phyloP scores from a whole-genome alignment of 306 rosid genomes.

The Argentina anserina region DNA sequence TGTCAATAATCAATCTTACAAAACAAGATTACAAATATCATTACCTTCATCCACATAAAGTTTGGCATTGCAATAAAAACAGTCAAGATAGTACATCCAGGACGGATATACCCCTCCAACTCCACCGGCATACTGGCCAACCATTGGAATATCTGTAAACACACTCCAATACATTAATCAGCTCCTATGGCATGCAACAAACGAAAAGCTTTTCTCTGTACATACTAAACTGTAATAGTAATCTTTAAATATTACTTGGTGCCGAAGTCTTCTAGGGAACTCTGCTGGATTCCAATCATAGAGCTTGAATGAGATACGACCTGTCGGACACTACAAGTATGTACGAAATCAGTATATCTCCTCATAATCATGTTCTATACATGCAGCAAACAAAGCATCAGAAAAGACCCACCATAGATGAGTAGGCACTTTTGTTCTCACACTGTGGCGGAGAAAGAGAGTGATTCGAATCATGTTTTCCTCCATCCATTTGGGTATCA shows the following conservation, averaged over 20 bases:
- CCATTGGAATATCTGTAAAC: slow-evolving; percentile 92
- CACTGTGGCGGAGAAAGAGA: slow-evolving; percentile 52
- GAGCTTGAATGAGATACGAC: slow-evolving; percentile 96
- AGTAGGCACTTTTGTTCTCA: slow-evolving; percentile 70
- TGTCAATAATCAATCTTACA: background rate
- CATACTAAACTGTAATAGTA: slow-evolving; percentile 79
- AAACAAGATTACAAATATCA: slow-evolving; percentile 13
- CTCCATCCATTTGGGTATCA: slow-evolving; percentile 51
- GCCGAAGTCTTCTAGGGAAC: slow-evolving; percentile 96
- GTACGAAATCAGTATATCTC: slow-evolving; percentile 38
- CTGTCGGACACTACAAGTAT: slow-evolving; percentile 87
- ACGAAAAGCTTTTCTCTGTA: slow-evolving; percentile 19
- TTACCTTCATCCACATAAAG: slow-evolving; percentile 89
- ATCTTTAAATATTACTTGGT: slow-evolving; percentile 79
- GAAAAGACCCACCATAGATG: slow-evolving; percentile 64
- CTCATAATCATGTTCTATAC: background rate
- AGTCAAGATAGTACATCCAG: slow-evolving; percentile 94
- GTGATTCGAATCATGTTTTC: slow-evolving; percentile 50
- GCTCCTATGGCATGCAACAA: slow-evolving; percentile 18
- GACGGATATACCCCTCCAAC: slow-evolving; percentile 97
- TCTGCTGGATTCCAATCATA: slow-evolving; percentile 99
- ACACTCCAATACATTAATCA: slow-evolving; percentile 40
- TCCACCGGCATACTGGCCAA: slow-evolving; percentile 91
- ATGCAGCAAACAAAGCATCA: slow-evolving; percentile 8
- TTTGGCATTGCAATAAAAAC: slow-evolving; percentile 83